Conservation (phyloP, 257 asterid genomes). For the Vinca minor region DNA sequence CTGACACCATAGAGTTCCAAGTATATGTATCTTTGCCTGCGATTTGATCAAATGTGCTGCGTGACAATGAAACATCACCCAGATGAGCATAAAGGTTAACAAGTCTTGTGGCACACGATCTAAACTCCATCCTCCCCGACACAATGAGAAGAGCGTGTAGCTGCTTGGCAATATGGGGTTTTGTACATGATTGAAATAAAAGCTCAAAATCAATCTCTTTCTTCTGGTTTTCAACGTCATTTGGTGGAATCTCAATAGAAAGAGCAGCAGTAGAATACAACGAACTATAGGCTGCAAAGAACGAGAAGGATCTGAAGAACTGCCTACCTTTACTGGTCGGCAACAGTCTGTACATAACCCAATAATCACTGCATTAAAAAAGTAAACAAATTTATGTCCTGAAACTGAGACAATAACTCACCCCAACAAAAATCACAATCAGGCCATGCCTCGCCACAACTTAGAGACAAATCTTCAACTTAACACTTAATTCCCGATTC, state of each 20-base stretch:
- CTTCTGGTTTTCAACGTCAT: conserved; percentile 18
- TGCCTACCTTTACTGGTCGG: conserved; percentile 34
- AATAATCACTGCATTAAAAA: conserved; percentile 1
- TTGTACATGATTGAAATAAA: conserved; percentile 47
- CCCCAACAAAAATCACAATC: no score
- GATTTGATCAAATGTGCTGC: conserved; percentile 38
- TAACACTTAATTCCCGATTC: neutral
- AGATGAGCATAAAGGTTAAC: conserved; percentile 56
- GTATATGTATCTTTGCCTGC: conserved; percentile 50
- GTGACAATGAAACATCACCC: conserved; percentile 52
- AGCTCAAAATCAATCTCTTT: conserved; percentile 43
- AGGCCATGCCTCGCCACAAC: neutral
- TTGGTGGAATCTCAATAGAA: conserved; percentile 21
- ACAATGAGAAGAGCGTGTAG: conserved; percentile 64
- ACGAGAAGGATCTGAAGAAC: conserved; percentile 12
- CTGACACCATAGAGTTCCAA: conserved; percentile 75
- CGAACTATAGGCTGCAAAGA: conserved; percentile 12
- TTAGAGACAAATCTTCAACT: neutral
- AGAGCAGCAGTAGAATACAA: conserved; percentile 23
- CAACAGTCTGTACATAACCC: conserved; percentile 29
- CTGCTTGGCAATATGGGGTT: conserved; percentile 32
- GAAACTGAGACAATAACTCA: conserved; percentile 1
- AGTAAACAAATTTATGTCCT: neutral
- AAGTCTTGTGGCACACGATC: conserved; percentile 46
- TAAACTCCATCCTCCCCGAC: conserved; percentile 50